These are phyloP conservation scores for Antitrichia curtipendula DNA, from an alignment of 225 moss, liverwort and hornwort genomes.

Conservation along the genomic window DNA sequence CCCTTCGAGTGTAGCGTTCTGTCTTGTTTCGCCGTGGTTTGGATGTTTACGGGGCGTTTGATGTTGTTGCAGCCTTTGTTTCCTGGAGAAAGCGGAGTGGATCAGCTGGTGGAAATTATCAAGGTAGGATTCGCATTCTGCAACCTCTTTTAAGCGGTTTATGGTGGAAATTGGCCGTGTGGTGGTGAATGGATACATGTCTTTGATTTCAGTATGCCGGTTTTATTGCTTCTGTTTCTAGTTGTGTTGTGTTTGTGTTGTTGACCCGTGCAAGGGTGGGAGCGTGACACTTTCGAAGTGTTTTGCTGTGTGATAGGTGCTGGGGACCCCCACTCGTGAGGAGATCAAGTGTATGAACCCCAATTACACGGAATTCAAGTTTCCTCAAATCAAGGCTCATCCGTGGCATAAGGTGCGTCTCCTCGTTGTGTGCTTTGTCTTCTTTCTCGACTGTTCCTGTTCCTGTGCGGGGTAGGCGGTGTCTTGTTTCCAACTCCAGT, in stretches of 20 bases:
- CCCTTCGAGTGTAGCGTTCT: not conserved
- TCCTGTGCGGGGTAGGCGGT: not conserved
- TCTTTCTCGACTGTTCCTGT: not conserved
- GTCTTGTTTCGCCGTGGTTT: too few species aligned
- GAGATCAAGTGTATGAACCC: constrained; percentile 99
- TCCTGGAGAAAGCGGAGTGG: constrained; percentile 90
- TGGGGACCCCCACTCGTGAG: constrained; percentile 94
- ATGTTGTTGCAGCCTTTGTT: constrained; percentile 64
- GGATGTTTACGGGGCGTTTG: not conserved
- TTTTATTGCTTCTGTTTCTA: not conserved
- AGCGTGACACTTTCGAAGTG: not conserved
- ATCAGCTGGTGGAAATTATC: constrained; percentile 96
- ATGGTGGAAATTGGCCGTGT: not conserved
- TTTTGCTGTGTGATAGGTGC: constrained; percentile 31
- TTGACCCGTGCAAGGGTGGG: not conserved
- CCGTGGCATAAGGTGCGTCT: constrained; percentile 89
- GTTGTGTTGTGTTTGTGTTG: not conserved
- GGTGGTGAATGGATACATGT: not conserved
- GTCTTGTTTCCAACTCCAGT: not conserved
- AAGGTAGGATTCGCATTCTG: constrained; percentile 22
- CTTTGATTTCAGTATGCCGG: not conserved
- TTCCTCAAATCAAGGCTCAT: constrained; percentile 95
- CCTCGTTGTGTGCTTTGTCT: not conserved
- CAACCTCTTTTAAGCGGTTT: not conserved
- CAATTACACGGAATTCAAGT: constrained; percentile 98